Percentiles rank a stretch among this genome's conserved stretches.
Conservation (phyloP, 345 rosid genomes). For the Garcia nutans region DNA sequence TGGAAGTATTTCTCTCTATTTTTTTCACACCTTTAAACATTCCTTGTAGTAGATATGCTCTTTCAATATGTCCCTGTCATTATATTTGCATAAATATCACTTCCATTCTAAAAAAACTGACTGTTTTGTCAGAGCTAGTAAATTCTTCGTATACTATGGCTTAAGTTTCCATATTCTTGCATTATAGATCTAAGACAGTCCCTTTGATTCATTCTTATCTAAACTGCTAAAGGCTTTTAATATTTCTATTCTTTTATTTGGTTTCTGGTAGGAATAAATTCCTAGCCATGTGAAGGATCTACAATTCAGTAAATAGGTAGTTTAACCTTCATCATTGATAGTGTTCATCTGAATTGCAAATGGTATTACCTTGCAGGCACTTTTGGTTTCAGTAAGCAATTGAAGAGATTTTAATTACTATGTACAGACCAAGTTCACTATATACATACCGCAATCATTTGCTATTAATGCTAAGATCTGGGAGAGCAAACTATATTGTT, state of each 20-base stretch:
- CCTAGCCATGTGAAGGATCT: conserved; percentile 3
- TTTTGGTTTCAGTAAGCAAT: not conserved
- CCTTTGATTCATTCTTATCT: not conserved
- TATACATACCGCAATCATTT: conserved; percentile 2
- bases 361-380: conserved; percentile 18
- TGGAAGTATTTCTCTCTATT: not conserved
- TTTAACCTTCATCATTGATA: not conserved
- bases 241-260: not conserved
- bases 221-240: not conserved
- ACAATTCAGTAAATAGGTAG: conserved; percentile 4
- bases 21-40: not conserved
- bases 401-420: conserved; percentile 10
- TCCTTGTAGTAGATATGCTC: not conserved
- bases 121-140: not conserved
- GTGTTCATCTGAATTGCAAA: conserved; percentile 8
- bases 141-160: too few relatives aligned
- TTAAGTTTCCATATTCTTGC: too few relatives aligned
- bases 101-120: not conserved
- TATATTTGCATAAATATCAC: not conserved
- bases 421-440: not conserved
- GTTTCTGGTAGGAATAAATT: not conserved
- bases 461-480: not conserved
- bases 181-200: not conserved
- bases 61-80: not conserved
- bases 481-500: not conserved